Evolutionary conservation across 75 land plant species (phyloP), one percentile per base, ranked within the genome.

Genomic region (Selaginella tamariscina): DNA sequence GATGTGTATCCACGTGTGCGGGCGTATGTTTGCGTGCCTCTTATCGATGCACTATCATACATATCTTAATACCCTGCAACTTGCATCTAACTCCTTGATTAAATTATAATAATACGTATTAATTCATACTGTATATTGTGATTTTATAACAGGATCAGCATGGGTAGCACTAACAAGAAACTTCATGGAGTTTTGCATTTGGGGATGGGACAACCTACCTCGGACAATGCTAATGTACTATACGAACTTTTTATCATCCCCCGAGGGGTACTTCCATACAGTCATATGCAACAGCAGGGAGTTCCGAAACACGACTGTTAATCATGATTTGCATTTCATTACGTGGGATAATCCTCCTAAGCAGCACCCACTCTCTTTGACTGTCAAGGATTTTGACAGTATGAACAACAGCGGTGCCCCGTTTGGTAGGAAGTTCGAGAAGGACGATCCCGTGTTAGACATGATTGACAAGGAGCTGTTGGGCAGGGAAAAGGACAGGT

Each of bases 171-270:
- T 88, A 27, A 70, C 85, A 1, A 80, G 77, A 44, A 29, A 80
- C 44, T 88, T 88, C 64, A 78, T 84, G 27, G 90, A 88, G 33
- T 88, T 86, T 66, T 86, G 91, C 66, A 69, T 84, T 2, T 80
- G 80, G 84, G 89, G 87, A 24, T 88, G 84, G 84, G 93, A 88
- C 66, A 88, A 88, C 73, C 84, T 88, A 24, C 93, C 93, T 18
- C 82, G 93, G 5, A 88, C 93, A 1, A 70, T 88, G 22, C 83
- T 88, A 9, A 86, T 88, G 89, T 88, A 88, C 74, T 88, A 84
- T 65, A 80, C 93, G 26, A 88, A 88, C 63, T 80, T 82, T 71
- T 60, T 84, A n/a, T 87, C 91, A 26, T 82, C 93, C 15, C 75
- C 87, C 0, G 90, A 88, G 29, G 83, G 93, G 22, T 88, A 88